Conservation (phyloP, 768 basidiomycete genomes). For the Leccinum barrowsii region DNA sequence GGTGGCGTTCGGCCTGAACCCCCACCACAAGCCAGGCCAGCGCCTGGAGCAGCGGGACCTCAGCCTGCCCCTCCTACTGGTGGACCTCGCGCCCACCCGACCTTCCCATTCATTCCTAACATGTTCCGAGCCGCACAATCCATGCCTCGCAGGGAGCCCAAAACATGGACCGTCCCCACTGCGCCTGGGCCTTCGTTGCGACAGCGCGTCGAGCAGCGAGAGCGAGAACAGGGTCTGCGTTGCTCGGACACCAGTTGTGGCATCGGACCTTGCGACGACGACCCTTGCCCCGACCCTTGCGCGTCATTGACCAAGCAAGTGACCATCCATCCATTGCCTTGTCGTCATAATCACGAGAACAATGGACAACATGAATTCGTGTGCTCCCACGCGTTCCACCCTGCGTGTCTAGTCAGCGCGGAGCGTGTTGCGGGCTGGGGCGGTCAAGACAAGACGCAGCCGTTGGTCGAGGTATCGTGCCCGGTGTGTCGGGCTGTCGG, state of each 20-base stretch:
- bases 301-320: constrained; percentile 20
- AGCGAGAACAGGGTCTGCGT: constrained; percentile 67
- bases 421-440: constrained; percentile 66
- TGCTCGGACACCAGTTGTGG: constrained; percentile 75
- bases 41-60: constrained; percentile 6
- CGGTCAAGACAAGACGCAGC: constrained; percentile 39
- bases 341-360: constrained; percentile 8
- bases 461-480: constrained; percentile 64
- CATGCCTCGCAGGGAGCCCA: constrained; percentile 35
- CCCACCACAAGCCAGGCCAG: constrained; percentile 8
- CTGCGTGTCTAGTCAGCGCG: constrained; percentile 64
- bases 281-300: constrained; percentile 42
- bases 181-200: constrained; percentile 70
- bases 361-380: constrained; percentile 21
- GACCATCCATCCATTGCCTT: constrained; percentile 20
- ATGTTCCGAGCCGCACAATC: constrained; percentile 23
- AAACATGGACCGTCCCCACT: constrained; percentile 56
- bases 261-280: constrained; percentile 71
- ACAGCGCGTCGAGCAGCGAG: constrained; percentile 67
- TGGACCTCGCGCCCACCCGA: constrained; percentile 15
- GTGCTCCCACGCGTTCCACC: constrained; percentile 70
- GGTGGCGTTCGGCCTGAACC: constrained; percentile 1
- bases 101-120: constrained; percentile 15
- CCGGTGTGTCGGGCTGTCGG: constrained; percentile 70
- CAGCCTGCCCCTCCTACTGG: constrained; percentile 1